Base-by-base conservation (phyloP, 257 asterid species). In the Nicotiana undulata region DNA sequence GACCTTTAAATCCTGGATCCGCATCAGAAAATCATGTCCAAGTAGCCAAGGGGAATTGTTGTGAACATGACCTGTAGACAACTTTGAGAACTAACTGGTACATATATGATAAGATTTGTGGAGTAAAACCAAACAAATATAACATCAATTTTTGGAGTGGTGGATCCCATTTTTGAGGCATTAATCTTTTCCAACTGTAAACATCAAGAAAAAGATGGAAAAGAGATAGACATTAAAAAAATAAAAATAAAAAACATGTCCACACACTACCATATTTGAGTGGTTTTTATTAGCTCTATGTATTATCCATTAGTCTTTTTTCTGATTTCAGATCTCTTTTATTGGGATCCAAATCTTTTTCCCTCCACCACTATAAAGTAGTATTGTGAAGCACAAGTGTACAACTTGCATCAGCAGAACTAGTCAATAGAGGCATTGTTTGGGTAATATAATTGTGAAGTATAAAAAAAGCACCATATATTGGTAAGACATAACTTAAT, bases 321-420 rank as follows among this genome's bases (percentile, higher is more conserved):
- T 70, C 34, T 20, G 20, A 72, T 40, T 72, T 72, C 10, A 70
- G 3, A 44, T 70, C 55, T 40, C 32, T 70, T 44, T 40, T 56
- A 53, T 56, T 56, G 9, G 24, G 11, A 56, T 56, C 24, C 63
- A 56, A 56, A 56, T 18, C 11, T 56, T 56, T 5, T 18, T 56
- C 63, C 24, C 63, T 56, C 24, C 61, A 56, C 63, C 63, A 26
- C 63, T 56, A 26, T 4, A 56, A 70, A 72, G 61, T 49, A 49
- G 22, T 24, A 29, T 46, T 46, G 60, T 72, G 34, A 15, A 72
- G 49, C 49, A 40, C 12, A 51, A 40, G 46, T 37, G 60, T 15
- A 72, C 78, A 72, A 24, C 78, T 46, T 72, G 78, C 61, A 72
- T 72, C 40, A 44, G 46, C 78, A 46, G 4, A 49, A 49, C 78